phyloP scores from a whole-genome alignment of 495 filamentous ascomycete genomes.

The Evernia prunastri region DNA sequence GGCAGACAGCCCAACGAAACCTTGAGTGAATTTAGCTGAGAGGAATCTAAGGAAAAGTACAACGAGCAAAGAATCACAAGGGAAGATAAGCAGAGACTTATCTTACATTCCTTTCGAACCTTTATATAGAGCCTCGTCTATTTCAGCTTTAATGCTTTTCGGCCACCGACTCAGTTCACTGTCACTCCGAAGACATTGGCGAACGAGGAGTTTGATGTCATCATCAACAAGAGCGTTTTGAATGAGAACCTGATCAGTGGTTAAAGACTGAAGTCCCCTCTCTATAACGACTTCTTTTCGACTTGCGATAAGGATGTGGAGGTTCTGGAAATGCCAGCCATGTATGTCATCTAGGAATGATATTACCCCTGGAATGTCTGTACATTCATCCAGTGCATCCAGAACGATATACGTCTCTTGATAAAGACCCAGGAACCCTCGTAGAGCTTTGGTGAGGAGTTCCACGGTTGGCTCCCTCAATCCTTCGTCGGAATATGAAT shows the following conservation, averaged over 20 bases:
- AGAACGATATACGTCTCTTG: slow-evolving; percentile 20
- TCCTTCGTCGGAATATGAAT: neutral
- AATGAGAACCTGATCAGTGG: neutral
- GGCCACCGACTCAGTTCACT: slow-evolving; percentile 28
- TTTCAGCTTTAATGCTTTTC: slow-evolving; percentile 23
- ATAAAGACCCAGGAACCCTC: neutral
- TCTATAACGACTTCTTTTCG: slow-evolving; percentile 33
- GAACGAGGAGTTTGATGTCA: slow-evolving; percentile 32
- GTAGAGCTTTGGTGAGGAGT: neutral
- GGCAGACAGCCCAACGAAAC: slow-evolving; percentile 39
- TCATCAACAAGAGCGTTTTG: slow-evolving; percentile 22
- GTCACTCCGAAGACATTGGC: slow-evolving; percentile 27
- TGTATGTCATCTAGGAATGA: neutral
- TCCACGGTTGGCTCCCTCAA: neutral
- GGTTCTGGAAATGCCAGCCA: slow-evolving; percentile 15
- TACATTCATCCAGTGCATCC: slow-evolving; percentile 31
- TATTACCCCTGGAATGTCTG: slow-evolving; percentile 19
- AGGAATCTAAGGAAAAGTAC: too few relatives aligned
- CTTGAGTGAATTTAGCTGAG: too few relatives aligned
- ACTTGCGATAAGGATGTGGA: slow-evolving; percentile 35
- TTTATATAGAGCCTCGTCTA: slow-evolving; percentile 24
- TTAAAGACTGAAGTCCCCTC: slow-evolving; percentile 21
- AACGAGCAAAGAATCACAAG: slow-evolving; percentile 10
- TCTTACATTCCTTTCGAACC: slow-evolving; percentile 36
- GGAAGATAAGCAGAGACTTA: neutral